A percentile compares a stretch with the other conserved stretches of the same genome.
These are phyloP conservation scores for Mycosphaerella sp. DNA, from an alignment of 2,329 filamentous ascomycete genomes.

Conservation along the genomic window DNA sequence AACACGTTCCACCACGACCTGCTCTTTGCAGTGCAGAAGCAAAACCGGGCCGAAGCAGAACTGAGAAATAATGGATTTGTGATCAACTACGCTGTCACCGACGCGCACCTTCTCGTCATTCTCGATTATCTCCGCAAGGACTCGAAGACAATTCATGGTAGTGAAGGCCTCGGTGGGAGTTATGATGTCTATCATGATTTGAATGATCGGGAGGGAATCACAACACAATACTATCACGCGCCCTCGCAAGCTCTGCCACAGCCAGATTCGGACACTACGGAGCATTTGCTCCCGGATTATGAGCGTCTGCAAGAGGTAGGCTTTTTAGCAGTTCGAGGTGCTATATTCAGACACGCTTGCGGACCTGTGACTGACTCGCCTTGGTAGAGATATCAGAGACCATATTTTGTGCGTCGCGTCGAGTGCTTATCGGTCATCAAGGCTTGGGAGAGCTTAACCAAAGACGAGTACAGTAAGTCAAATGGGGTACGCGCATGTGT, in stretches of 20 bases:
- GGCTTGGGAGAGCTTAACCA: conserved; percentile 2
- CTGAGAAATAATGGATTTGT: background rate
- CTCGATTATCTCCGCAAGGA: background rate
- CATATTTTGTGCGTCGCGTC: conserved; percentile 1
- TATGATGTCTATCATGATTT: conserved; percentile 7
- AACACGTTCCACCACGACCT: conserved; percentile 4
- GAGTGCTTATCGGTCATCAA: conserved; percentile 3
- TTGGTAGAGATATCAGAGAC: background rate
- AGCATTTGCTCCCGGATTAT: background rate
- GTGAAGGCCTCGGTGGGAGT: background rate
- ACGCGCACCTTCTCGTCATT: conserved; percentile 1
- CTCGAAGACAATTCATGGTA: background rate
- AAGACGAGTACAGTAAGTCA: background rate
- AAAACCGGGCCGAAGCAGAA: background rate
- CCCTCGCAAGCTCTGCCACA: background rate
- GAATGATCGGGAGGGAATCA: background rate
- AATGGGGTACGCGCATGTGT: background rate
- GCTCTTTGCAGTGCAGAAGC: conserved; percentile 1
- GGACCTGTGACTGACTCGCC: too few species aligned
- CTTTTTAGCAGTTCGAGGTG: too few species aligned
- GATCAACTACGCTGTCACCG: conserved; percentile 2
- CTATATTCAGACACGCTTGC: too few species aligned
- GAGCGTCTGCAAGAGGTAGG: conserved; percentile 1
- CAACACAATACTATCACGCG: background rate
- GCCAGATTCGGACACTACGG: background rate